phyloP scores from a whole-genome alignment of 106 monocot genomes.

The Acorus gramineus region DNA sequence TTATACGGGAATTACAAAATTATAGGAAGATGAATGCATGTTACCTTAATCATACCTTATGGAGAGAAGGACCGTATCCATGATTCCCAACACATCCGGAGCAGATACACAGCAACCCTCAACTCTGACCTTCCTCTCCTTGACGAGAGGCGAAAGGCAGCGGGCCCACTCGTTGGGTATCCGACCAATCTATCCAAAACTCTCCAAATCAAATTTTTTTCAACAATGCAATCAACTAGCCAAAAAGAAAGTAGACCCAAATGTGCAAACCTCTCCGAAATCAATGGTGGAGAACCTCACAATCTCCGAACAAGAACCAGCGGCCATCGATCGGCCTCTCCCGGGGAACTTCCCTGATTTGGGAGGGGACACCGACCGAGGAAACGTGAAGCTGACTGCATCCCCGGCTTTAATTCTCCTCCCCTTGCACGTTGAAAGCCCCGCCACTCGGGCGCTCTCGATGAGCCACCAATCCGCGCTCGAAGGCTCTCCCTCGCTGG shows the following conservation, averaged over 20 bases:
- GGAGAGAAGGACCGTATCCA: constrained; percentile 65
- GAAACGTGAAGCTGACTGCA: constrained; percentile 59
- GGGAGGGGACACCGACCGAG: constrained; percentile 1
- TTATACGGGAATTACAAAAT: no score
- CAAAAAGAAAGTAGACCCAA: background rate
- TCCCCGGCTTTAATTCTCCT: constrained; percentile 52
- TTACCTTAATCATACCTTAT: constrained; percentile 53
- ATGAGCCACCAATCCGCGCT: constrained; percentile 65
- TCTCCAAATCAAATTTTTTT: background rate
- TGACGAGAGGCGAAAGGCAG: constrained; percentile 63
- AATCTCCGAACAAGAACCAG: constrained; percentile 57
- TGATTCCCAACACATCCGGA: constrained; percentile 55
- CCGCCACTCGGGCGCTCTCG: constrained; percentile 46
- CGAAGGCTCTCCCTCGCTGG: background rate
- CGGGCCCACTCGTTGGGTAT: constrained; percentile 98
- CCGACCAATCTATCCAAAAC: constrained; percentile 43
- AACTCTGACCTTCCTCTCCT: constrained; percentile 45
- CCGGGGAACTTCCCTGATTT: constrained; percentile 19
- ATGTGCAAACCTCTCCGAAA: constrained; percentile 47
- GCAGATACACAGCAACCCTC: constrained; percentile 54
- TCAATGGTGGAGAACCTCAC: constrained; percentile 65
- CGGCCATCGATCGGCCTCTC: constrained; percentile 20
- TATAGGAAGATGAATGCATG: background rate
- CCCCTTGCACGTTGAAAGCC: constrained; percentile 90
- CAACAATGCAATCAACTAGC: background rate